Base-by-base conservation (phyloP, 1,284 basidiomycete species). In the Pseudozyma hubeiensis region DNA sequence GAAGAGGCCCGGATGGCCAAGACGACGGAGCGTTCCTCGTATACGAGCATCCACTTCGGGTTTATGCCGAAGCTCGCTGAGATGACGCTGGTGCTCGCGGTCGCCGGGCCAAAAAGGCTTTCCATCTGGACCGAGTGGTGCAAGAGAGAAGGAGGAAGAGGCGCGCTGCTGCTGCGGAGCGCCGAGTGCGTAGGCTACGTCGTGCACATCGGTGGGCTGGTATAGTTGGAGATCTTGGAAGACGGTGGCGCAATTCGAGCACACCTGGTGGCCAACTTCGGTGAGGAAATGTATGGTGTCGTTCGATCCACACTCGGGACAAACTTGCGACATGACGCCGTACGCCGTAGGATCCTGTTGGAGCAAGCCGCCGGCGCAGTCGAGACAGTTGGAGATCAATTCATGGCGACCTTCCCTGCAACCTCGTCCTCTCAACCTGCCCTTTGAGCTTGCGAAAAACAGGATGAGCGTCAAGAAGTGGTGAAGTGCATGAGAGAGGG, bases 1-100 rank as follows among this genome's bases (percentile, higher is more conserved):
- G 24, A 61, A 64, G 9, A 64, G 53, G 30, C 46, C 49, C 3
- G 60, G 46, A 33, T 61, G 30, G 13, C 64, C 64, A 9, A 73
- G 61, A 0, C 9, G 43, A 7, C 40, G 16, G 29, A 73, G 53
- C 0, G 57, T 63, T 7, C 50, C 52, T 41, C 40, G 47, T 7
- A 67, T 58, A 53, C 53, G 62, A 14, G 67, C 62, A 17, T 64
- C 57, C 14, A 70, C 67, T 49, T 70, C 61, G 14, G 67, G 57
- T 11, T 64, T 70, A 34, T 57, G 53, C n/a, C 43, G 19, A 7
- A 53, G 24, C 17, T 57, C 34, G 24, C 44, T 57, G 35, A 39
- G 16, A 4, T 24, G 41, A 4, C 62, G 48, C 19, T 37, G 44
- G 3, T 61, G 61, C 10, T 70, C 53, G 43, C 56, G 50, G 33